phyloP scores from a whole-genome alignment of 306 rosid genomes.

The Lathyrus aphaca region DNA sequence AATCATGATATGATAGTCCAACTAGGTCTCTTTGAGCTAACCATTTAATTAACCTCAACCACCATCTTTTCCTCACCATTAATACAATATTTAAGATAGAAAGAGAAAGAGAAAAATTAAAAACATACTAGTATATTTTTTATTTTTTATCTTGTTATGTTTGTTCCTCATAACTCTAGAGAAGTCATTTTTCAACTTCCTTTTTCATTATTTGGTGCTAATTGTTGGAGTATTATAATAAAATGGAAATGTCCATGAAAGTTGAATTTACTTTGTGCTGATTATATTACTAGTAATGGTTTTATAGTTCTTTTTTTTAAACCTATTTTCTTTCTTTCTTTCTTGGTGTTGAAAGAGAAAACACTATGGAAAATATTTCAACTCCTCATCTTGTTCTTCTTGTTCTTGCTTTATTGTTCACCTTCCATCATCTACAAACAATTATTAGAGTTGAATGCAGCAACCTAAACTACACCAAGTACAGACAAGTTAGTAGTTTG shows the following conservation, averaged over 20 bases:
- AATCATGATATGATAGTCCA: conserved; percentile 71
- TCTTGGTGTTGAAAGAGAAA: conserved; percentile 40
- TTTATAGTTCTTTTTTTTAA: conserved; percentile 18
- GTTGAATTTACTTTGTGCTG: conserved; percentile 39
- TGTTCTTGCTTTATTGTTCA: conserved; percentile 29
- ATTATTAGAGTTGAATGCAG: conserved; percentile 34
- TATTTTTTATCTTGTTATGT: conserved; percentile 7
- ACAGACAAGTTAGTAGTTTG: conserved; percentile 60
- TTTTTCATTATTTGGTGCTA: conserved; percentile 19
- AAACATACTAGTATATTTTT: too few relatives aligned
- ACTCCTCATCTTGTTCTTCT: background rate
- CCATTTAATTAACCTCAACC: conserved; percentile 65
- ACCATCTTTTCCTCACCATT: conserved; percentile 65
- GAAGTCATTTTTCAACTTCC: conserved; percentile 37
- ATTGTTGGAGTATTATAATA: conserved; percentile 37
- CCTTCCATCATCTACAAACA: conserved; percentile 44
- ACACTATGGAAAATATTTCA: conserved; percentile 32
- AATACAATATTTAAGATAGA: conserved; percentile 39
- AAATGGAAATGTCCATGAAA: conserved; percentile 47
- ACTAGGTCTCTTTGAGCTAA: conserved; percentile 30
- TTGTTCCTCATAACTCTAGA: too few relatives aligned
- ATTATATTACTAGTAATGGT: conserved; percentile 48
- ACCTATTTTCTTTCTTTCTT: conserved; percentile 12
- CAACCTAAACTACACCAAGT: conserved; percentile 56
- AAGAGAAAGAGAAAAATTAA: conserved; percentile 32